Evolutionary conservation across 108 stramenopile species (phyloP).

Genomic region (Aurantiochytrium sp.): DNA sequence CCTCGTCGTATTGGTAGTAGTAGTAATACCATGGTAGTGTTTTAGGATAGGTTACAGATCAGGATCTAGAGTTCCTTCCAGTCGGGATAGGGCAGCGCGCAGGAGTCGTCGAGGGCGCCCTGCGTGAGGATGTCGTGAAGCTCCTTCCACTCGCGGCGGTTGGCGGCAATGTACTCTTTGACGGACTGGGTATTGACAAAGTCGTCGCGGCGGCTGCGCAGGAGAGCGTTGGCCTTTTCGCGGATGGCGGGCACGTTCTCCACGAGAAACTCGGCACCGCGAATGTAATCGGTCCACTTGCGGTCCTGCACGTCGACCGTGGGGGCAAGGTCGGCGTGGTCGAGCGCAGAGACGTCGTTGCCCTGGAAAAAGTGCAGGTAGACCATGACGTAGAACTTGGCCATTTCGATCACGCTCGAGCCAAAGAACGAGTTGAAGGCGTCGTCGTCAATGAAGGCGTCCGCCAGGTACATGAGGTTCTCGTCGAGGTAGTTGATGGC

Average conservation of each 20-base stretch:
- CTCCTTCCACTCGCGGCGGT: neutral
- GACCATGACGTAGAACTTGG: conserved; percentile 29
- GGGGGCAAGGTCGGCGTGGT: neutral
- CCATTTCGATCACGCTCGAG: neutral
- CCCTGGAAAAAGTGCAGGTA: conserved; percentile 27
- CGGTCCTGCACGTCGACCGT: conserved; percentile 7
- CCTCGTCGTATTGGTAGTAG: too few relatives aligned
- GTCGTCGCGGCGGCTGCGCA: neutral
- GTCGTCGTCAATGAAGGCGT: conserved; percentile 27
- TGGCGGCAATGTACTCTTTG: neutral
- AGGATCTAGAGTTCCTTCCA: too few relatives aligned
- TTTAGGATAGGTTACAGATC: too few relatives aligned
- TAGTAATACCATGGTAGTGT: too few relatives aligned
- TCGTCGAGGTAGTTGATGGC: neutral
- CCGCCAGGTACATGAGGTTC: conserved; percentile 30
- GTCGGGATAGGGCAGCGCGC: conserved; percentile 21
- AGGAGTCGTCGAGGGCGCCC: neutral
- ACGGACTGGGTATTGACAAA: conserved; percentile 4
- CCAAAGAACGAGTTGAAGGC: conserved; percentile 34
- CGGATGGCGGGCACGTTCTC: neutral
- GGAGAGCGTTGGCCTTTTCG: neutral
- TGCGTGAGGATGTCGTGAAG: neutral
- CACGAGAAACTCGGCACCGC: conserved; percentile 12
- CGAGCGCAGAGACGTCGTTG: neutral
- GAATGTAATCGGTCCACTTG: conserved; percentile 27